Base-by-base conservation (phyloP, 2,329 filamentous ascomycete genomes). In the Alternaria postmessia region DNA sequence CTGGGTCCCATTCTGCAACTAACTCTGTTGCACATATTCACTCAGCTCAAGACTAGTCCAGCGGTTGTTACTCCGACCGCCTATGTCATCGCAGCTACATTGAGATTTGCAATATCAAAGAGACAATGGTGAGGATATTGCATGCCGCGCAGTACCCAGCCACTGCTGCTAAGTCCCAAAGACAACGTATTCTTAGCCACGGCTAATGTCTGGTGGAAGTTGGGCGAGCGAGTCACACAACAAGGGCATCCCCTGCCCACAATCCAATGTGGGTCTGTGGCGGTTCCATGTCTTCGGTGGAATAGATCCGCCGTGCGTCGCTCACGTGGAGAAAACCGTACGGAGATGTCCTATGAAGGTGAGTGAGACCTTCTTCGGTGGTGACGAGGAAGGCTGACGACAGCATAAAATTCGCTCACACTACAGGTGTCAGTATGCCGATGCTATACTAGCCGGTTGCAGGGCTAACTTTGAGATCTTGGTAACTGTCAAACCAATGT, bases 241-340 rank as follows among this genome's bases (percentile, higher is more conserved):
- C 73, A 71, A 64, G 72, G 70, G 63, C 38, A 22, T n/a, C 65
- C 72, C 71, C 64, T 72, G 71, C 44, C 66, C 67, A 59, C 61
- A 58, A 66, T 48, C 49, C 60, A 26, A 65, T 61, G 61, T 64
- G 59, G 67, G 62, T 58, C 54, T 65, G 68, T 75, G 73, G 73
- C 72, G 70, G 59, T 61, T 49, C 59, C 53, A 65, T 54, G 26
- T 36, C 49, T 52, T 75, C 73, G 75, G 75, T 63, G 58, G 54
- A 54, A 70, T 62, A 49, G 52, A 43, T 26, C 56, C 55, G 62
- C 74, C 73, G 74, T 72, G 46, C 22, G 36, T 39, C 49, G 38
- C 67, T 76, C 74, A 75, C 73, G 75, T 77, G 74, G 74, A 69
- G 53, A 61, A 42, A 54, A 58, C 49, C 52, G 63, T 67, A 62